Percentiles rank a stretch among this genome's conserved stretches.
Evolutionary conservation across 2,329 filamentous ascomycete genomes (phyloP).

Genomic region (Ilyonectria robusta): DNA sequence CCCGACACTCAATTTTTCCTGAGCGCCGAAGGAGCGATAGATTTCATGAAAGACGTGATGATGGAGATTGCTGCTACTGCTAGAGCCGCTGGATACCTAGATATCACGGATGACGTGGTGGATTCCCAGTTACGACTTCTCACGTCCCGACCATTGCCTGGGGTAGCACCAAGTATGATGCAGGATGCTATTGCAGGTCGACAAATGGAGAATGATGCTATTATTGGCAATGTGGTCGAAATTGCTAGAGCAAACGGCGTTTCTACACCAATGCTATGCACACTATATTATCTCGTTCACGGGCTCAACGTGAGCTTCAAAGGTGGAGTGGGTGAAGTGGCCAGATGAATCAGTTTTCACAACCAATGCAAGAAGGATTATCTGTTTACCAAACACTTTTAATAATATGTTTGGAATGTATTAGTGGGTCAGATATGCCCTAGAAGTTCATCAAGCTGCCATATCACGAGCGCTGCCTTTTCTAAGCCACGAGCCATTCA

Average conservation of each 20-base stretch:
- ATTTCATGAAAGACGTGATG: slow-evolving; percentile 3
- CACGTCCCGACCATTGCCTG: background rate
- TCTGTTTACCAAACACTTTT: too few species aligned
- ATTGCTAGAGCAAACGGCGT: slow-evolving; percentile 1
- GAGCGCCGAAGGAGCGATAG: background rate
- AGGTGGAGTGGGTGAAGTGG: too few species aligned
- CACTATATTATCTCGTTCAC: slow-evolving; percentile 1
- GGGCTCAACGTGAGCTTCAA: slow-evolving; percentile 7
- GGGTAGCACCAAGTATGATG: slow-evolving; percentile 14
- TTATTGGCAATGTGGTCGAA: slow-evolving; percentile 1
- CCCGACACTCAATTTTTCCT: slow-evolving; percentile 5
- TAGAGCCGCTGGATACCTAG: background rate
- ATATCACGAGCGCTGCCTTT: too few species aligned
- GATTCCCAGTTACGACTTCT: background rate
- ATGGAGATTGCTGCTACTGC: slow-evolving; percentile 8
- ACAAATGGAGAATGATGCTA: slow-evolving; percentile 16
- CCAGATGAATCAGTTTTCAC: too few species aligned
- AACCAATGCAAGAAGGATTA: too few species aligned
- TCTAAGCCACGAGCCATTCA: background rate
- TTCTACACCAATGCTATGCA: background rate
- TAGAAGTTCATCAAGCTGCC: too few species aligned
- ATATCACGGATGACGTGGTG: background rate
- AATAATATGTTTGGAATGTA: too few species aligned
- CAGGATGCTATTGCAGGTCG: slow-evolving; percentile 5
- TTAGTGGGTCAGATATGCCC: background rate